phyloP scores from a whole-genome alignment of 1,284 basidiomycete genomes.

The Papiliotrema nemorosa region DNA sequence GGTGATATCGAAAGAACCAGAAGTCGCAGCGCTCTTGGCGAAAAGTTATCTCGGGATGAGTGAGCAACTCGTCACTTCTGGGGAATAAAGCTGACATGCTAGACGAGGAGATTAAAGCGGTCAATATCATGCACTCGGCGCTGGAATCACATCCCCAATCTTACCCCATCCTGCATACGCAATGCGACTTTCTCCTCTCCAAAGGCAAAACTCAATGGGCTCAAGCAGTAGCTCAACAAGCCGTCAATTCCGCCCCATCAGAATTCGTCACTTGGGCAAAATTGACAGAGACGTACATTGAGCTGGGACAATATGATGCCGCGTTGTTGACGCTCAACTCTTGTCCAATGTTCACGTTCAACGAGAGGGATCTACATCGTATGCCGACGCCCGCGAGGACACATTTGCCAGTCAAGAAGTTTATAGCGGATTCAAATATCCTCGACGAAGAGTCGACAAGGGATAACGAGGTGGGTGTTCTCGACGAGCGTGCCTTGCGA shows the following conservation, averaged over 20 bases:
- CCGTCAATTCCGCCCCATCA: constrained; percentile 94
- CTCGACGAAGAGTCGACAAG: constrained; percentile 59
- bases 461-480: constrained; percentile 69
- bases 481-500: background rate
- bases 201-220: constrained; percentile 88
- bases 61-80: constrained; percentile 49
- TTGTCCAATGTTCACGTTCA: constrained; percentile 99
- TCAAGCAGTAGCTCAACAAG: constrained; percentile 83
- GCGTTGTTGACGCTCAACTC: constrained; percentile 91
- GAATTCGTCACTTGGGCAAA: constrained; percentile 99
- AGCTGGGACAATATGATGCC: constrained; percentile 79
- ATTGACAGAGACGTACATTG: constrained; percentile 90
- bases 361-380: constrained; percentile 90
- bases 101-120: constrained; percentile 98
- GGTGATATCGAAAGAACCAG: constrained; percentile 76
- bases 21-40: constrained; percentile 83
- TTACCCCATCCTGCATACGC: constrained; percentile 88
- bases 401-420: constrained; percentile 79
- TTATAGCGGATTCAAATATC: constrained; percentile 69
- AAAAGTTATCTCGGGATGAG: constrained; percentile 96
- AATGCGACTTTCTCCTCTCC: constrained; percentile 81
- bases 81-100: constrained; percentile 4
- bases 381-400: constrained; percentile 76
- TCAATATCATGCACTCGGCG: constrained; percentile 85
- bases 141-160: constrained; percentile 83